Conservation (phyloP, 176 grass and related monocot genomes). For the Carex littledalei region DNA sequence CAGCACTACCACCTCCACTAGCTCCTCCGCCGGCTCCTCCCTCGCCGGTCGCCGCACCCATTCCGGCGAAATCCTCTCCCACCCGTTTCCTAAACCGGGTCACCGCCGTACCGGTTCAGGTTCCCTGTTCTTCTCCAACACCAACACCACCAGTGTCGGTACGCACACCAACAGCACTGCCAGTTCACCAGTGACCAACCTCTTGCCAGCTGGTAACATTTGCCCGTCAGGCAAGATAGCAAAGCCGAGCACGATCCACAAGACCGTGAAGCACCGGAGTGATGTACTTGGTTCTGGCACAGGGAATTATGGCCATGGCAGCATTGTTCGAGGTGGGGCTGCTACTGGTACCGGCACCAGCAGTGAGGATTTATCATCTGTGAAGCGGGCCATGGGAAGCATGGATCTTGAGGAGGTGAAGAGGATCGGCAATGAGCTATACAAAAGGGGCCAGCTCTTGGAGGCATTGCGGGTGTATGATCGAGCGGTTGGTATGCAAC, state of each 20-base stretch:
- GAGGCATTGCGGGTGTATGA: constrained; percentile 82
- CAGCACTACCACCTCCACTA: constrained; percentile 49
- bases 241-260: constrained; percentile 35
- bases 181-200: constrained; percentile 61
- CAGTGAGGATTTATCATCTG: constrained; percentile 38
- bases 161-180: constrained; percentile 42
- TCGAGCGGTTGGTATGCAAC: constrained; percentile 64
- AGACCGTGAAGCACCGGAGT: constrained; percentile 33
- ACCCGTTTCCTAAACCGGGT: constrained; percentile 24
- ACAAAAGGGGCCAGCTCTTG: constrained; percentile 65
- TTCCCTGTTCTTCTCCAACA: constrained; percentile 58
- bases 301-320: constrained; percentile 87
- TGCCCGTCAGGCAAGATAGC: constrained; percentile 71
- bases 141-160: background rate
- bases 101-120: constrained; percentile 87
- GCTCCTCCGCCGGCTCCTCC: constrained; percentile 53
- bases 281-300: constrained; percentile 87
- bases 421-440: constrained; percentile 75
- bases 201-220: constrained; percentile 80
- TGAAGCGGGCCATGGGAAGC: constrained; percentile 48
- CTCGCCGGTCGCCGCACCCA: constrained; percentile 59
- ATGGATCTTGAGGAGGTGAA: constrained; percentile 89
- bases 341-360: background rate
- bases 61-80: constrained; percentile 72
- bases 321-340: constrained; percentile 61